phyloP scores from a whole-genome alignment of 2,329 filamentous ascomycete genomes.

The Hyphodiscus sp. region DNA sequence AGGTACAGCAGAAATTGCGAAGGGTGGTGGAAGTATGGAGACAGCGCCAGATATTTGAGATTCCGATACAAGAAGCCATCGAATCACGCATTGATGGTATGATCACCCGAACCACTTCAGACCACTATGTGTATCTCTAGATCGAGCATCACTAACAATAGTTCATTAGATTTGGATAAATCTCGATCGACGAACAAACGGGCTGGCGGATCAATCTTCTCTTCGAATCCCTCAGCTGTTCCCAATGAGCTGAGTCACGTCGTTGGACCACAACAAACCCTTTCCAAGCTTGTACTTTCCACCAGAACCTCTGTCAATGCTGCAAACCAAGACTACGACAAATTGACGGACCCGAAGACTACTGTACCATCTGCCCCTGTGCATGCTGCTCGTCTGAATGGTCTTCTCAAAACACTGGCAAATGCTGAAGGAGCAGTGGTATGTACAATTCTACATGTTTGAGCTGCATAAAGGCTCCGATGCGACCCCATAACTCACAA shows the following conservation, averaged over 20 bases:
- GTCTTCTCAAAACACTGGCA: slow-evolving; percentile 82
- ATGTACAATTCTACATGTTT: not conserved
- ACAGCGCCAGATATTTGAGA: slow-evolving; percentile 77
- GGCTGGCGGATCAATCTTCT: slow-evolving; percentile 64
- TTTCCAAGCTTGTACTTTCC: slow-evolving; percentile 65
- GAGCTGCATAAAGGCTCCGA: not conserved
- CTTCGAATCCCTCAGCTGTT: slow-evolving; percentile 48
- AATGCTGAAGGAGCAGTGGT: slow-evolving; percentile 78
- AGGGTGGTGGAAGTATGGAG: slow-evolving; percentile 94
- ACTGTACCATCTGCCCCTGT: slow-evolving; percentile 76
- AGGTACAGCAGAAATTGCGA: slow-evolving; percentile 81
- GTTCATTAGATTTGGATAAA: slow-evolving; percentile 53
- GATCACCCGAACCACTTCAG: slow-evolving; percentile 16
- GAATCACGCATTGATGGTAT: slow-evolving; percentile 74
- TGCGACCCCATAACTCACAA: not conserved
- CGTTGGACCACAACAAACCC: slow-evolving; percentile 64
- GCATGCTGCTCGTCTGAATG: slow-evolving; percentile 81
- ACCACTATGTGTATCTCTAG: not conserved
- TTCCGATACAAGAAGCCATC: slow-evolving; percentile 70
- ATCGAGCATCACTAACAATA: not conserved
- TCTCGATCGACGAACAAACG: slow-evolving; percentile 46
- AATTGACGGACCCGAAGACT: slow-evolving; percentile 66
- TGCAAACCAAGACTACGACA: slow-evolving; percentile 78
- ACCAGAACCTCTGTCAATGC: slow-evolving; percentile 60
- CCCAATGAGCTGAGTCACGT: slow-evolving; percentile 73